A percentile compares a stretch with the other conserved stretches of the same genome.
Conservation (phyloP, 257 asterid genomes). For the Plantago major region DNA sequence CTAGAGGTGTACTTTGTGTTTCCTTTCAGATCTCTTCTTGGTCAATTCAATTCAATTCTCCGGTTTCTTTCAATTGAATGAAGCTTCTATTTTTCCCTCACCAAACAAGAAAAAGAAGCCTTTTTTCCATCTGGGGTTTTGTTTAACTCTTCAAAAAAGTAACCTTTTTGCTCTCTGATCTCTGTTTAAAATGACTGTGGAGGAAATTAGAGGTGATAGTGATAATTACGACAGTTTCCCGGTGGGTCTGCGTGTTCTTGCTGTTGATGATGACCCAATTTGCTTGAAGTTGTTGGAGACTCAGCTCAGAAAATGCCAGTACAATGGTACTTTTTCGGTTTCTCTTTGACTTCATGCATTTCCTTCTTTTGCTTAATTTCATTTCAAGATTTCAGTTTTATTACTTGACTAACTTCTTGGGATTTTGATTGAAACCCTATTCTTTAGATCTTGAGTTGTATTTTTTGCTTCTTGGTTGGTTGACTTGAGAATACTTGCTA, state of each 20-base stretch:
- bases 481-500: neutral
- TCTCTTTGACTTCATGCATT: neutral
- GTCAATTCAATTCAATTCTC: too few species aligned
- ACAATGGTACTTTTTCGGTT: too few species aligned
- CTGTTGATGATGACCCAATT: constrained; percentile 63
- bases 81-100: neutral
- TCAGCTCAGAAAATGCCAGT: constrained; percentile 56
- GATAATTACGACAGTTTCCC: constrained; percentile 8
- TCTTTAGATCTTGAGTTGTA: neutral
- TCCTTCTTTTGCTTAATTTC: constrained; percentile 2
- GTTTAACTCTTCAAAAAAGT: neutral
- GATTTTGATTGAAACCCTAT: neutral
- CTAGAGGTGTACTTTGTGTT: too few species aligned
- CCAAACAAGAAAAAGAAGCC: too few species aligned
- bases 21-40: neutral
- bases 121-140: neutral
- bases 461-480: neutral
- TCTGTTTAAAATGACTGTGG: constrained; percentile 6
- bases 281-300: constrained; percentile 53
- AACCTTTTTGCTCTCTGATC: neutral
- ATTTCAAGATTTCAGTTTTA: neutral
- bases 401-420: constrained; percentile 1
- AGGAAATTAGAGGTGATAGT: neutral
- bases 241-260: constrained; percentile 43
- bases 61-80: neutral